Evolutionary conservation across 257 asterid species (phyloP).

Genomic region (Verbena officinalis): DNA sequence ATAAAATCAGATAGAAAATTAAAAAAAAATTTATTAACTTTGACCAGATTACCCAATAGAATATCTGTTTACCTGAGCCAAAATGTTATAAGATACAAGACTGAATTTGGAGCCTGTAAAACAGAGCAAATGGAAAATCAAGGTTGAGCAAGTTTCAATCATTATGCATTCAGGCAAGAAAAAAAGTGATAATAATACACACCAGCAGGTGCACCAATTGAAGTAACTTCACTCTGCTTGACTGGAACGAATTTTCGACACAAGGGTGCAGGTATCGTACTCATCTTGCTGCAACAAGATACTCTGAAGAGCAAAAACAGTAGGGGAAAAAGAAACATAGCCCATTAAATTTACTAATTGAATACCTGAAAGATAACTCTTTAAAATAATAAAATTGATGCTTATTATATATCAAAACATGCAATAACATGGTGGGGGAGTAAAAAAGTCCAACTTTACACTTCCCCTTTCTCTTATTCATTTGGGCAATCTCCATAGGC

Average conservation of each 20-base stretch:
- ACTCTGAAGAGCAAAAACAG: slow-evolving; percentile 33
- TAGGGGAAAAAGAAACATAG: not conserved
- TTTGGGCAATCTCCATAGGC: not conserved
- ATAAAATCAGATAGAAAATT: not conserved
- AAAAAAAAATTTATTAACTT: not conserved
- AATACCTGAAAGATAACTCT: not conserved
- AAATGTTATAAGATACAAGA: slow-evolving; percentile 79
- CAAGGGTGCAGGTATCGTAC: slow-evolving; percentile 52
- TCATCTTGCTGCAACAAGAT: slow-evolving; percentile 61
- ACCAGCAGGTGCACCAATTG: slow-evolving; percentile 66
- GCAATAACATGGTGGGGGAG: not conserved
- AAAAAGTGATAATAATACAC: slow-evolving; percentile 25
- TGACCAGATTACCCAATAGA: slow-evolving; percentile 13
- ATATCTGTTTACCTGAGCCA: slow-evolving; percentile 78
- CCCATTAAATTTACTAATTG: not conserved
- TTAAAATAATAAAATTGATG: not conserved
- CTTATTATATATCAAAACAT: not conserved
- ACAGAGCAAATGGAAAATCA: slow-evolving; percentile 24
- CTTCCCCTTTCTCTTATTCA: not conserved
- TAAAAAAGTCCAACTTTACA: not conserved
- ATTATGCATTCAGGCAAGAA: slow-evolving; percentile 2
- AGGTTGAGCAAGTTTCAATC: slow-evolving; percentile 1
- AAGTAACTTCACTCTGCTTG: slow-evolving; percentile 61
- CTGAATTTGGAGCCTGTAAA: slow-evolving; percentile 74
- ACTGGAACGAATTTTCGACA: slow-evolving; percentile 77